Evolutionary conservation across 164 flowering plant genomes (phyloP), one percentile per base, ranked within the genome.

Genomic region (Vitis riparia): DNA sequence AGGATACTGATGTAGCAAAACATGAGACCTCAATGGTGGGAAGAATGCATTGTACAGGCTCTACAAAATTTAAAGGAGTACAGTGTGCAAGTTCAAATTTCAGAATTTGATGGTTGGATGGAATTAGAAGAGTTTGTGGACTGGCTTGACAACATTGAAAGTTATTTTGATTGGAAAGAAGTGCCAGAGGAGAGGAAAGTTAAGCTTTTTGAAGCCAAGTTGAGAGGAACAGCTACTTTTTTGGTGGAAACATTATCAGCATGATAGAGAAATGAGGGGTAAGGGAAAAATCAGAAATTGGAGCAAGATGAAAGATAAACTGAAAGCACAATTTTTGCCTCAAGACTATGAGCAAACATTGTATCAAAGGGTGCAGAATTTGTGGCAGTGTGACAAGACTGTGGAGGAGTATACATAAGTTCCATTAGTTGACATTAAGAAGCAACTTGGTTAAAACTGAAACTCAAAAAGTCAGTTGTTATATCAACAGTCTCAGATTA

Each of bases 21-120:
- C 14, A 50, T 14, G 10, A 37, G 50, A 37, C 64, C 64, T 6
- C 64, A 61, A 61, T 48, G 19, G 15, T 13, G 49, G 64, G 50
- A 61, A 37, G 50, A 61, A 13, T 8, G 50, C 50, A 44, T 61
- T 32, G 50, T 37, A 32, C 64, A 16, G 37, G 64, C 17, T 32
- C 64, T 61, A 14, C 50, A 61, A 61, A 61, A 61, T 61, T 6
- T 50, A 49, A 37, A 61, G 44, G 50, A 37, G 64, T 61, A 37
- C 14, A 50, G 64, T 59, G 62, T 59, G 29, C 49, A 15, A 8
- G 11, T 61, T 16, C 27, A 56, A 16, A 32, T 32, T 32, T 4
- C 7, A 32, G 44, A 32, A 32, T 32, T 32, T 32, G 44, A 32
- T 32, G 44, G 19, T 56, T 17, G 19, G 5, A 56, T 56, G 27